Percentiles rank a stretch among this genome's conserved stretches.
phyloP scores from a whole-genome alignment of 257 asterid species.

The Henckelia pumila region DNA sequence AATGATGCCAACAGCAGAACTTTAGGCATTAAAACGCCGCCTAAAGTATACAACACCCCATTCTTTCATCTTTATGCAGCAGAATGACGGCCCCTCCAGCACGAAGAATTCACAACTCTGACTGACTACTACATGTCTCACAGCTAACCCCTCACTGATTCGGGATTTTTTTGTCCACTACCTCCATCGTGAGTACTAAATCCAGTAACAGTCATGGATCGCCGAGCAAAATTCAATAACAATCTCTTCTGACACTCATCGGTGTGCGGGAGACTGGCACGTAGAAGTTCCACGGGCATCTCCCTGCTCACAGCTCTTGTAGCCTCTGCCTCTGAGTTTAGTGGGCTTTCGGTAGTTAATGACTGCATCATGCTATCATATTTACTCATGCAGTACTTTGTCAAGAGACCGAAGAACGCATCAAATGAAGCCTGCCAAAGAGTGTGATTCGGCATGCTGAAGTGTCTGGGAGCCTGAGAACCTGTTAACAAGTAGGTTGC shows the following conservation, averaged over 20 bases:
- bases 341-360: neutral
- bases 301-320: neutral
- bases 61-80: conserved; percentile 28
- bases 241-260: neutral
- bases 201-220: neutral
- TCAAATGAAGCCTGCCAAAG: conserved; percentile 4
- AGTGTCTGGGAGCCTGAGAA: neutral
- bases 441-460: neutral
- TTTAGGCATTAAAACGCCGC: conserved; percentile 25
- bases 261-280: neutral
- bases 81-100: conserved; percentile 6
- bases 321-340: neutral
- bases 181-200: neutral
- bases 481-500: neutral
- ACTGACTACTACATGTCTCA: neutral
- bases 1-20: neutral
- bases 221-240: neutral
- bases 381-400: neutral
- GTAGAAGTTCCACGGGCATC: neutral
- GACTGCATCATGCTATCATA: neutral
- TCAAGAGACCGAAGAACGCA: neutral
- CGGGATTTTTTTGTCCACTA: conserved; percentile 1
- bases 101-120: conserved; percentile 24
- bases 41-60: conserved; percentile 22
- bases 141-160: conserved; percentile 4